Evolutionary conservation across 371 early-diverging fungal species (phyloP).

Genomic region (Mucor circinelloides): DNA sequence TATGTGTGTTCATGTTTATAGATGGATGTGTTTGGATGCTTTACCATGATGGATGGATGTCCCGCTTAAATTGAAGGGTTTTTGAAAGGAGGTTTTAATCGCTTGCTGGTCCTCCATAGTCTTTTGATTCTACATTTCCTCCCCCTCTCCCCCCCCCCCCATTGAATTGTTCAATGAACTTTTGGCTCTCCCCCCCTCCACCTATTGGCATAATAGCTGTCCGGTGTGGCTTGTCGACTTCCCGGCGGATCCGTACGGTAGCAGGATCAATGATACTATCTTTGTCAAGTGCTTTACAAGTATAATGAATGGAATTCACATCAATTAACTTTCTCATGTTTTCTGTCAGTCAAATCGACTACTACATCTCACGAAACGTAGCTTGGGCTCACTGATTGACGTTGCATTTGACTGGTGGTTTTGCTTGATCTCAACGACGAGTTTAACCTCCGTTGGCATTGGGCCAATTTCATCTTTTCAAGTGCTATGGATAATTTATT

Average conservation of each 20-base stretch:
- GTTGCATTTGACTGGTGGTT: no score
- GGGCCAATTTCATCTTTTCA: no score
- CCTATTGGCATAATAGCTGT: neutral
- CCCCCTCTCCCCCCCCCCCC: neutral
- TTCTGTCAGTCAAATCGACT: no score
- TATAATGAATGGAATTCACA: no score
- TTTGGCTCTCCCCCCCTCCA: neutral
- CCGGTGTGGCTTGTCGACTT: neutral
- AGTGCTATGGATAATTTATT: no score
- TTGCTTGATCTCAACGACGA: no score
- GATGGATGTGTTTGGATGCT: conserved; percentile 7
- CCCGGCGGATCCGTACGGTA: neutral
- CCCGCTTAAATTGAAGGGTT: conserved; percentile 22
- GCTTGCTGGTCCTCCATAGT: conserved; percentile 5
- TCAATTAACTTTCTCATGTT: no score
- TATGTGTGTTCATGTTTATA: neutral
- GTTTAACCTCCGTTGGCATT: no score
- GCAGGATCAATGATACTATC: no score
- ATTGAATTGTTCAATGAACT: neutral
- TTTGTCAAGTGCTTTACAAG: no score
- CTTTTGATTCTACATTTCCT: conserved; percentile 7
- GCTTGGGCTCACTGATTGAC: no score
- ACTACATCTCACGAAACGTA: no score
- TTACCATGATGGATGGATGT: conserved; percentile 22
- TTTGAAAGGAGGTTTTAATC: conserved; percentile 19